Evolutionary conservation across 495 filamentous ascomycete genomes (phyloP).

Genomic region (Podospora pseudocomata): DNA sequence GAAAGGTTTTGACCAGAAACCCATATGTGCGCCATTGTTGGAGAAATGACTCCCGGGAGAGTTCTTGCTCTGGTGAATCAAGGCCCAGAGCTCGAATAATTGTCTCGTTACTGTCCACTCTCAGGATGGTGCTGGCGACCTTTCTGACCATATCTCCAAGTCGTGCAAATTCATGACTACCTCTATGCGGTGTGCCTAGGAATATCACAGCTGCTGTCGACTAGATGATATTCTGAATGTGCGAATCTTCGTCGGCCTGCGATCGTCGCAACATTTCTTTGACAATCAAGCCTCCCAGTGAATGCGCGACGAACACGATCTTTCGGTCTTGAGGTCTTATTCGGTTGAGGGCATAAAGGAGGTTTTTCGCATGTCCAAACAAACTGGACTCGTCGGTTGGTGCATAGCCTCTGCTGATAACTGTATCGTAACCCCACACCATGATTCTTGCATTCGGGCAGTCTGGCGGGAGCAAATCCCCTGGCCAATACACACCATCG

Average conservation of each 20-base stretch:
- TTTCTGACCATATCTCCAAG: constrained; percentile 10
- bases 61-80: constrained; percentile 6
- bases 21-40: constrained; percentile 5
- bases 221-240: constrained; percentile 2
- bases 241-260: background rate
- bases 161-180: background rate
- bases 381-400: constrained; percentile 2
- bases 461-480: background rate
- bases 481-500: constrained; percentile 5
- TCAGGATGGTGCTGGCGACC: background rate
- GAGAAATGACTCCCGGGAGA: constrained; percentile 7
- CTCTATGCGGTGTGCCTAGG: constrained; percentile 1
- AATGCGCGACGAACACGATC: constrained; percentile 11
- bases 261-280: constrained; percentile 10
- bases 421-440: constrained; percentile 3
- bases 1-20: constrained; percentile 9
- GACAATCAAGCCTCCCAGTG: constrained; percentile 5
- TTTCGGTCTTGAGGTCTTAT: background rate
- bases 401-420: background rate
- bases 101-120: background rate
- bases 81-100: background rate
- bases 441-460: constrained; percentile 1
- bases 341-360: background rate
- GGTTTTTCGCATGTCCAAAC: constrained; percentile 4
- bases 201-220: constrained; percentile 10